Percentiles rank a stretch among this genome's conserved stretches.
phyloP scores from a whole-genome alignment of 805 yeast species.

The Wickerhamiella azyma region DNA sequence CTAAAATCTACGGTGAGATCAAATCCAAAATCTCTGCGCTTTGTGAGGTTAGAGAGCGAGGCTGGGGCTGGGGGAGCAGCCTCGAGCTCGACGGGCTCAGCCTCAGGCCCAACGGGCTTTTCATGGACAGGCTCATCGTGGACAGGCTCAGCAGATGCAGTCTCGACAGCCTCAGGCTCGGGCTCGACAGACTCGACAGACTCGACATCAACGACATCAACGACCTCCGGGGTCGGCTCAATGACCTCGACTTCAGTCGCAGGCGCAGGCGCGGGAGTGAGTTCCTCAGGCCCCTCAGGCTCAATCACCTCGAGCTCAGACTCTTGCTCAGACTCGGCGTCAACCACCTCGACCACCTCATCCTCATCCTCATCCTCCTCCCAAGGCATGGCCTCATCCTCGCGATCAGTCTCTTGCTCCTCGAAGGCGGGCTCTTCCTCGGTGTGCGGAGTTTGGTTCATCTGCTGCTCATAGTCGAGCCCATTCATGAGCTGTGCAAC shows the following conservation, averaged over 20 bases:
- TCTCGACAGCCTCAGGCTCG: not conserved
- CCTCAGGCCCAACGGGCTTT: no score
- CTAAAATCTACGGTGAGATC: constrained; percentile 5
- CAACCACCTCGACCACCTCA: not conserved
- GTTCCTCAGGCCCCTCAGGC: not conserved
- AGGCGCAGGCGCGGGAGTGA: not conserved
- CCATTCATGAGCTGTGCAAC: not conserved
- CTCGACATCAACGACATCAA: not conserved
- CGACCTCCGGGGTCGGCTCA: not conserved
- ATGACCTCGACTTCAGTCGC: not conserved
- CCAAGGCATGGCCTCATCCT: not conserved
- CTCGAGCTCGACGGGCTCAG: no score
- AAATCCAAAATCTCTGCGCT: constrained; percentile 1
- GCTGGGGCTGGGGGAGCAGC: not conserved
- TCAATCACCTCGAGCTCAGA: not conserved
- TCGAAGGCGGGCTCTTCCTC: not conserved
- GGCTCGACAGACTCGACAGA: not conserved
- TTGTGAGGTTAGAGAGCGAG: not conserved
- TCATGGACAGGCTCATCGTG: no score
- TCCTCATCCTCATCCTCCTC: not conserved
- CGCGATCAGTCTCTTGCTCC: not conserved
- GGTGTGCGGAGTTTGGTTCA: not conserved
- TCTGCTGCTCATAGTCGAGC: not conserved
- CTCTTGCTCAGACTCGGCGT: not conserved
- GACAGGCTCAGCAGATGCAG: no score